phyloP scores from a whole-genome alignment of 805 yeast species.

The Lachancea sp. region DNA sequence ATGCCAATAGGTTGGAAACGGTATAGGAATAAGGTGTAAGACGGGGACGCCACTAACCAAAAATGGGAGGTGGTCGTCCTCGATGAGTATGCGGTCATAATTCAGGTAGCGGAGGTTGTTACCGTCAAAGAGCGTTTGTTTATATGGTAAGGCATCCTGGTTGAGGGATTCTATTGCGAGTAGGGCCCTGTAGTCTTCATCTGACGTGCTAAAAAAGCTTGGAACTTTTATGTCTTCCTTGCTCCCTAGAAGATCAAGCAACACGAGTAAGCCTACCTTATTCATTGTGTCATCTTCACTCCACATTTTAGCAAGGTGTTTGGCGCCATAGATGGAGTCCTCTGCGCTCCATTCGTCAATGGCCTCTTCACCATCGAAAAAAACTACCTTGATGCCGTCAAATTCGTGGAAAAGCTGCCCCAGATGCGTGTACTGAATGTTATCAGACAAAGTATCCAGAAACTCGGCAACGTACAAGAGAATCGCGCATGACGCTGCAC shows the following conservation, averaged over 20 bases:
- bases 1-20: constrained; percentile 51
- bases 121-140: constrained; percentile 11
- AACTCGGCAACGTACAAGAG: constrained; percentile 40
- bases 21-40: constrained; percentile 47
- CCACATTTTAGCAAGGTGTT: constrained; percentile 42
- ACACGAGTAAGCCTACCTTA: constrained; percentile 40
- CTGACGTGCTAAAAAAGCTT: constrained; percentile 42
- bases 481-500: constrained; percentile 52
- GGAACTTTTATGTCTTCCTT: constrained; percentile 23
- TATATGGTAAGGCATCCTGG: background rate
- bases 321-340: constrained; percentile 54
- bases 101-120: constrained; percentile 11
- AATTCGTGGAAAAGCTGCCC: constrained; percentile 14
- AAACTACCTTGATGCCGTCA: constrained; percentile 42
- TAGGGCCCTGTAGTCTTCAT: constrained; percentile 35
- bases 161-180: constrained; percentile 13
- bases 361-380: constrained; percentile 62
- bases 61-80: constrained; percentile 55
- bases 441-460: constrained; percentile 16
- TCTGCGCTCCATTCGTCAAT: constrained; percentile 43
- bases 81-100: constrained; percentile 14
- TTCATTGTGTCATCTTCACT: constrained; percentile 21
- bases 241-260: constrained; percentile 41
- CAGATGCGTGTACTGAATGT: constrained; percentile 8
- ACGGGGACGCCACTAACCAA: constrained; percentile 40